Evolutionary conservation across 768 basidiomycete genomes (phyloP).

Genomic region (Boletus huronensis): DNA sequence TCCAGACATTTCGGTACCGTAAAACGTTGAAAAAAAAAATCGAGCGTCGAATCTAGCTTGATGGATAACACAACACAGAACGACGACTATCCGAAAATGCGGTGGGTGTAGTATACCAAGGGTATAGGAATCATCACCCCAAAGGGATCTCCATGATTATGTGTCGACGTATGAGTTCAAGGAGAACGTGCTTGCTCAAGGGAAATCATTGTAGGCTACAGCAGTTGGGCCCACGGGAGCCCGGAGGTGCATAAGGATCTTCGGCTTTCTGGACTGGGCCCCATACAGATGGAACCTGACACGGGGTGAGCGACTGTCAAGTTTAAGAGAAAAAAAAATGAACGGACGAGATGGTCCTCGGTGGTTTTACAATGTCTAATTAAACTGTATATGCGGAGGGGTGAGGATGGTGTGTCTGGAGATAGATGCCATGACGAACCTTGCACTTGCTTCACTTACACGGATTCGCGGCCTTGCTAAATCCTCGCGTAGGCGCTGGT

Average conservation of each 20-base stretch:
- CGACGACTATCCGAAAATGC: conserved; percentile 8
- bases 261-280: conserved; percentile 89
- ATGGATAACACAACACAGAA: conserved; percentile 10
- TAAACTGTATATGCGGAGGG: conserved; percentile 41
- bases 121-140: conserved; percentile 1
- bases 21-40: conserved; percentile 2
- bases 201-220: conserved; percentile 56
- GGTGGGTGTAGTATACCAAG: conserved; percentile 13
- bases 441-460: conserved; percentile 69
- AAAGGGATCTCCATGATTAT: not conserved
- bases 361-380: conserved; percentile 75
- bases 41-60: conserved; percentile 4
- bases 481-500: conserved; percentile 68
- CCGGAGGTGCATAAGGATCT: conserved; percentile 85
- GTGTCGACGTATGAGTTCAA: not conserved
- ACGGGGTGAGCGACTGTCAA: conserved; percentile 15
- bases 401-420: conserved; percentile 4
- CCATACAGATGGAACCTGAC: conserved; percentile 93
- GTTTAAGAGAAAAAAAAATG: conserved; percentile 1
- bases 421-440: conserved; percentile 38
- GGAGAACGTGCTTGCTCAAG: not conserved
- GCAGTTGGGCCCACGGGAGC: conserved; percentile 45
- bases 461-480: conserved; percentile 65
- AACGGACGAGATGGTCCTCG: conserved; percentile 61
- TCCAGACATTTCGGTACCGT: conserved; percentile 8